Evolutionary conservation across 768 basidiomycete genomes (phyloP).

Genomic region (Sporobolomyces roseus): DNA sequence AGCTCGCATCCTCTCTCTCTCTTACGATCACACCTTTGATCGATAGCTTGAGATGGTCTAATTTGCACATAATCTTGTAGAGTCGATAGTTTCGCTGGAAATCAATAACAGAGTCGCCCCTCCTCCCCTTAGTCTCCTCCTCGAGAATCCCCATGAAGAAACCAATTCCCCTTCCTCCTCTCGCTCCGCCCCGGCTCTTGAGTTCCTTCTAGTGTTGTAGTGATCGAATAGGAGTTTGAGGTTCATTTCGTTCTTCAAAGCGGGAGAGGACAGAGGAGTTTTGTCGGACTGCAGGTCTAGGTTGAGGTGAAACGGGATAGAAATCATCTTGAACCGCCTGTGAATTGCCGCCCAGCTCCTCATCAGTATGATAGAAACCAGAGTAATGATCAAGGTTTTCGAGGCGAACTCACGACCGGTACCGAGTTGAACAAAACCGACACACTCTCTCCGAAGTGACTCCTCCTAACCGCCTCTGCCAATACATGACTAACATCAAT

Average conservation of each 20-base stretch:
- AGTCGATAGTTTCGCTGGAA: no score
- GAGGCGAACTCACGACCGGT: constrained; percentile 20
- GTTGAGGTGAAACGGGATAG: constrained; percentile 17
- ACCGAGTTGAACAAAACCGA: constrained; percentile 39
- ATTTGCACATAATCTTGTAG: no score
- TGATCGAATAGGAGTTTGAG: constrained; percentile 18
- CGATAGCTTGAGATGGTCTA: no score
- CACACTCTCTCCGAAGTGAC: constrained; percentile 39
- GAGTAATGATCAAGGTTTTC: no score
- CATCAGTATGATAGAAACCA: not conserved
- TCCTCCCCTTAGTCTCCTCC: no score
- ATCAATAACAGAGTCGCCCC: no score
- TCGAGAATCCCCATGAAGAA: no score
- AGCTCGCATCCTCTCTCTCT: no score
- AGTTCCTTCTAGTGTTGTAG: no score
- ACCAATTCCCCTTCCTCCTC: no score
- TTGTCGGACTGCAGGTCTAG: not conserved
- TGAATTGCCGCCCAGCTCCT: not conserved
- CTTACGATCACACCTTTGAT: no score
- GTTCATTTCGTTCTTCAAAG: constrained; percentile 24
- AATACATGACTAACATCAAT: constrained; percentile 92
- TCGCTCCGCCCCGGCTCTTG: no score
- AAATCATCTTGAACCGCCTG: constrained; percentile 5
- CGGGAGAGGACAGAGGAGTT: not conserved
- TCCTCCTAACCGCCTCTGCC: constrained; percentile 59